A percentile compares a stretch with the other conserved stretches of the same genome.
phyloP scores from a whole-genome alignment of 1,139 yeast genomes.

The Kazachstania sp. region DNA sequence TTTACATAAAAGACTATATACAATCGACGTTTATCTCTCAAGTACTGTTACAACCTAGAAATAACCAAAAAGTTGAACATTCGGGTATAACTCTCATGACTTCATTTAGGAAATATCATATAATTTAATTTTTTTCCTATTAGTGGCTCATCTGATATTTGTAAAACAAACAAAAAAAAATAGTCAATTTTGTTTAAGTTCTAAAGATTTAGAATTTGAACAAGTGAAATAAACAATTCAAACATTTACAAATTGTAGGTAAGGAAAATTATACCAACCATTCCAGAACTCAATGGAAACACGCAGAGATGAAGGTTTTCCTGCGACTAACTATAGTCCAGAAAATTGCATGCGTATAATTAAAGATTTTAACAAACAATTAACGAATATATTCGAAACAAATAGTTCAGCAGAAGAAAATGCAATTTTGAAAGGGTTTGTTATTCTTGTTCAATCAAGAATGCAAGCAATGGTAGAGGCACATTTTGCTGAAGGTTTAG shows the following conservation, averaged over 20 bases:
- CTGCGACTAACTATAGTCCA: not conserved
- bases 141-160: not conserved
- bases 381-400: conserved; percentile 19
- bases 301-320: not conserved
- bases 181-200: not conserved
- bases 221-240: no score
- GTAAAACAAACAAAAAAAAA: not conserved
- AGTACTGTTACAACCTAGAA: not conserved
- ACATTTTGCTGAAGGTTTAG: not conserved
- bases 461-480: conserved; percentile 2
- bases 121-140: not conserved
- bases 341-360: conserved; percentile 4
- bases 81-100: not conserved
- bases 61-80: not conserved
- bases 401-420: conserved; percentile 22
- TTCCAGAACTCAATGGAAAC: not conserved
- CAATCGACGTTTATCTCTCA: no score
- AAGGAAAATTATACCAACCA: no score
- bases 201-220: no score
- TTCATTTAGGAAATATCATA: not conserved
- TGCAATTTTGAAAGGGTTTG: conserved; percentile 25
- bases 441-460: conserved; percentile 27
- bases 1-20: no score
- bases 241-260: no score
- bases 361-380: conserved; percentile 15